Conservation (phyloP, 495 filamentous ascomycete genomes). For the Lophiostoma macrostomum region DNA sequence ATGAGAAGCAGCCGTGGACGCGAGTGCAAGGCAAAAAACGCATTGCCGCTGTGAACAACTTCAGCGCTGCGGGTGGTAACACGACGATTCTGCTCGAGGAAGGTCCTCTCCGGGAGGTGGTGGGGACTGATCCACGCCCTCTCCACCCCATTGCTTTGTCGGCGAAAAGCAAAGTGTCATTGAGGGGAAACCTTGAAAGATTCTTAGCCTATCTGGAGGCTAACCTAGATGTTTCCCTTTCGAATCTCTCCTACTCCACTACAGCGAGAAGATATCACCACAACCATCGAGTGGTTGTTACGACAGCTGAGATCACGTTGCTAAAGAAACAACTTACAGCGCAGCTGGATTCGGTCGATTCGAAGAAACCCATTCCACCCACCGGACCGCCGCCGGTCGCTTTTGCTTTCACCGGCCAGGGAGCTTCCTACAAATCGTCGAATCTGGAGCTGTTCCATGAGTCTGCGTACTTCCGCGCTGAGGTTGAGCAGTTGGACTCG, state of each 20-base stretch:
- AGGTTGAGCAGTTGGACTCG: conserved; percentile 36
- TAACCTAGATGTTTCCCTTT: conserved; percentile 33
- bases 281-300: conserved; percentile 13
- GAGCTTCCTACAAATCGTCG: conserved; percentile 20
- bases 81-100: conserved; percentile 43
- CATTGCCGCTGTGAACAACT: conserved; percentile 29
- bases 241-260: conserved; percentile 44
- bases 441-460: conserved; percentile 33
- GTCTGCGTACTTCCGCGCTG: conserved; percentile 31
- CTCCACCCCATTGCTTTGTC: conserved; percentile 36
- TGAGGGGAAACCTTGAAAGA: conserved; percentile 39
- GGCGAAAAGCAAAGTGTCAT: conserved; percentile 42
- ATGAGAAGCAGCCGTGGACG: too few relatives aligned
- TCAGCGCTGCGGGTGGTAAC: conserved; percentile 35
- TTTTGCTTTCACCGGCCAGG: conserved; percentile 20
- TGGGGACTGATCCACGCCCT: conserved; percentile 33
- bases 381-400: conserved; percentile 15
- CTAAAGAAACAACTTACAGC: background rate
- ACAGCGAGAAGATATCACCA: conserved; percentile 27
- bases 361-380: background rate
- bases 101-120: conserved; percentile 20
- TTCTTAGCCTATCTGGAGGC: conserved; percentile 38
- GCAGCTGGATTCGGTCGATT: background rate
- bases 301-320: background rate
- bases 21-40: conserved; percentile 49